Percentiles rank a stretch among this genome's conserved stretches.
These are phyloP conservation scores for Oryza glaberrima DNA, from an alignment of 176 grass and related monocot genomes.

Conservation along the genomic window DNA sequence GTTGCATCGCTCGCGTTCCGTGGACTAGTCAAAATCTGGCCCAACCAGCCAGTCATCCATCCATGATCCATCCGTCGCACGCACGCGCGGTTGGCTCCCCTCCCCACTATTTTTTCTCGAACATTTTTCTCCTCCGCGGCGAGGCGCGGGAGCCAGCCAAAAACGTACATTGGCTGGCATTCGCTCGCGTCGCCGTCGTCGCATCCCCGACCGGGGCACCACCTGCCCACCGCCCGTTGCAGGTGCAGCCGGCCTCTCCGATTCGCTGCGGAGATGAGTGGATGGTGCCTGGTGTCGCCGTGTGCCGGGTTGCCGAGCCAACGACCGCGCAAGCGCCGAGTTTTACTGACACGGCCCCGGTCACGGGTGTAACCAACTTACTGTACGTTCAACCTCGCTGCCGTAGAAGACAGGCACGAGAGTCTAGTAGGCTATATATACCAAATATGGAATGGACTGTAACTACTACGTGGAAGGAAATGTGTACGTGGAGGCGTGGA, in stretches of 20 bases:
- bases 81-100: neutral
- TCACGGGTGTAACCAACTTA: too few species aligned
- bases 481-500: neutral
- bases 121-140: neutral
- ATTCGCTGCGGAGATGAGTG: neutral
- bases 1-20: too few species aligned
- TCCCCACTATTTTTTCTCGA: too few species aligned
- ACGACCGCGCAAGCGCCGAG: neutral
- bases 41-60: neutral
- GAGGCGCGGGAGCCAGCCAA: neutral
- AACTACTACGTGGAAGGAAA: neutral
- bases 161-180: neutral
- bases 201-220: neutral
- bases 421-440: neutral
- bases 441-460: neutral
- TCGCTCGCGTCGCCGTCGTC: conserved; percentile 16
- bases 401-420: neutral
- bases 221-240: neutral
- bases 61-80: neutral
- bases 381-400: too few species aligned
- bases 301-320: neutral
- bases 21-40: neutral
- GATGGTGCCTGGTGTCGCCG: neutral
- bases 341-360: neutral
- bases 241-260: neutral